Evolutionary conservation across 2,329 filamentous ascomycete species (phyloP), one percentile per base, ranked within the genome.

Genomic region (Sporothrix pseudoabietina): DNA sequence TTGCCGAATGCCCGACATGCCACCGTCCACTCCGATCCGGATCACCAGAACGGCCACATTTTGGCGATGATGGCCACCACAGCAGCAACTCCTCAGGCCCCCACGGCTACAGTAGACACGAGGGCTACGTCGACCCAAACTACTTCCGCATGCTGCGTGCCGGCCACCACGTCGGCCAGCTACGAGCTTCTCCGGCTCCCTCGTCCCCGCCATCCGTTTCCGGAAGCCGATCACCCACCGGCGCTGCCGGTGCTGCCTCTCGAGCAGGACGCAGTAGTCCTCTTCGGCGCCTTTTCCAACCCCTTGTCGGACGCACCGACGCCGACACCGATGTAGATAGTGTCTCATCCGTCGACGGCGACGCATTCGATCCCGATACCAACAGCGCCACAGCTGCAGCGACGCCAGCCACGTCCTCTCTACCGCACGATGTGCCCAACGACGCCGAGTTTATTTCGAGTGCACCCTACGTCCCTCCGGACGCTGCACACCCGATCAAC

Each of bases 141-240:
- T 99, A 99, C 84, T 99, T 99, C 82, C 93, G 93, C 78, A 94
- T 98, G 92, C 90, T 99, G 55, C 92, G 90, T 82, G 81, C 86
- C 78, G 81, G 84, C 80, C 77, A 81, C 73, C 81, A 79, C 76
- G 83, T 81, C 78, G 84, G 80, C 76, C 80, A 82, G 19, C 61
- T 71, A 14, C 66, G 68, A 0, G 0, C 81, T 78, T 76, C 83
- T 81, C 78, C 85, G 79, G 77, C 79, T 81, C 19, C 54, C n/a
- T 71, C 69, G 55, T 66, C 61, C 39, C 61, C 61, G 5, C 61
- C 61, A 4, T 47, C 52, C 5, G 69, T 35, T 26, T 26, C 55
- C 26, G 55, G 69, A 16, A 22, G n/a, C 26, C 35, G 54, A 44
- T 44, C 35, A 49, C 12, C 14, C 22, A 16, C 22, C 22, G 49